Base-by-base conservation (phyloP, 805 yeast species). In the Ogataea trehaloabstinens region DNA sequence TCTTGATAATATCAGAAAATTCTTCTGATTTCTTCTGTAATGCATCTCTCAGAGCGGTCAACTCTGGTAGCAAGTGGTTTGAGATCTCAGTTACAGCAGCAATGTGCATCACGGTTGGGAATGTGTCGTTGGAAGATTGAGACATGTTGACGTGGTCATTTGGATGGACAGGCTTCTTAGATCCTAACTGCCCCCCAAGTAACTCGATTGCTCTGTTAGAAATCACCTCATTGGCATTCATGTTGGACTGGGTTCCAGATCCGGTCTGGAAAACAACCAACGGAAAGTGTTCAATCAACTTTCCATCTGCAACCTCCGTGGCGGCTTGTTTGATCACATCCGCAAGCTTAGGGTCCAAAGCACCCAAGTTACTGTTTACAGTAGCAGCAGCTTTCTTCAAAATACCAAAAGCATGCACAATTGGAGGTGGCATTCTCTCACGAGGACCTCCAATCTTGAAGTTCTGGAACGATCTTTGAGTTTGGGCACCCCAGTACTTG, bases 81-180 rank as follows among this genome's bases (percentile, higher is more conserved):
- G 82, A 70, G 68, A 91, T 85, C 71, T 91, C 96, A 30, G 85
- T 77, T 48, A 90, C 96, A 15, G 98, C 96, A 41, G 99, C 97
- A 68, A 93, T 91, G 73, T 93, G 99, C 99, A 93, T 93, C 40
- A 91, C 99, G 25, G 99, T 90, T 53, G 99, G 99, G 85, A 93
- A 93, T 39, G 98, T 93, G 70, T 93, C 99, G 66, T 93, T 93
- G 33, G 96, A 88, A n/a, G 96, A 87, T 71, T 93, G 98, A 15
- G 96, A 86, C 87, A 88, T 90, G 76, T 93, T 93, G 58, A 90
- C 95, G 70, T 93, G 98, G 68, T 93, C 98, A 70, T 93, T 93
- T 51, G 99, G 99, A 69, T 93, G 99, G 40, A 93, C 96, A 22
- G 96, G 96, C 48, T 69, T 75, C 73, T 93, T 93, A 46, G 96